Evolutionary conservation across 371 early-diverging fungal species (phyloP).

Genomic region (Mucor ambiguus): DNA sequence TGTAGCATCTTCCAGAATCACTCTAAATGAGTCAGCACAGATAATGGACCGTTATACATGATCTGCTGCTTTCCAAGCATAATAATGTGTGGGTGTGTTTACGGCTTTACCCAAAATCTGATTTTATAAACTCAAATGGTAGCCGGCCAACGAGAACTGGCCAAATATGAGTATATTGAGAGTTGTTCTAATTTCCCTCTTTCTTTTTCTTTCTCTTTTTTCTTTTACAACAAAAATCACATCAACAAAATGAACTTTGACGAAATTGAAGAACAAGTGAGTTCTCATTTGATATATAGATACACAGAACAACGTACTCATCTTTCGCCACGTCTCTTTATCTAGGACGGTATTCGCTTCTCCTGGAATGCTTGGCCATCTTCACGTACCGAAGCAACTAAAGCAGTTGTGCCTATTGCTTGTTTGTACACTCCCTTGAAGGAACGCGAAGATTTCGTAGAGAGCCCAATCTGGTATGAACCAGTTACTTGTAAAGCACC

Average conservation of each 20-base stretch:
- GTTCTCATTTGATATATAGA: background rate
- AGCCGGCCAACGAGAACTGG: conserved; percentile 4
- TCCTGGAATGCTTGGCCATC: conserved; percentile 99
- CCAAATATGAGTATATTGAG: background rate
- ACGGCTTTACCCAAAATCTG: background rate
- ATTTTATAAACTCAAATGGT: background rate
- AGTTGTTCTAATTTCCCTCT: background rate
- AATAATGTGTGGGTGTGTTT: background rate
- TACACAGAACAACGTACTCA: background rate
- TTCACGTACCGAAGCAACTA: conserved; percentile 90
- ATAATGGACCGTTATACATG: background rate
- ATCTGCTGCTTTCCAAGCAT: too few relatives aligned
- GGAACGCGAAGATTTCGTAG: conserved; percentile 78
- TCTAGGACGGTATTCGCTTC: conserved; percentile 90
- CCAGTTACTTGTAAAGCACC: conserved; percentile 97
- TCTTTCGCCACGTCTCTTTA: background rate
- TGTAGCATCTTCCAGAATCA: background rate
- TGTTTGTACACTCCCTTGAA: conserved; percentile 98
- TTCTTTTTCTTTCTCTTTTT: background rate
- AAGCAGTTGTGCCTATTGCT: conserved; percentile 96
- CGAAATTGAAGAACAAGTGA: conserved; percentile 81
- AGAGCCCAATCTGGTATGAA: conserved; percentile 89
- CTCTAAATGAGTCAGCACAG: background rate
- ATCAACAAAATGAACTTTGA: conserved; percentile 76
- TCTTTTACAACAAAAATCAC: background rate